phyloP scores from a whole-genome alignment of 164 flowering plant species.

The Kingdonia uniflora region DNA sequence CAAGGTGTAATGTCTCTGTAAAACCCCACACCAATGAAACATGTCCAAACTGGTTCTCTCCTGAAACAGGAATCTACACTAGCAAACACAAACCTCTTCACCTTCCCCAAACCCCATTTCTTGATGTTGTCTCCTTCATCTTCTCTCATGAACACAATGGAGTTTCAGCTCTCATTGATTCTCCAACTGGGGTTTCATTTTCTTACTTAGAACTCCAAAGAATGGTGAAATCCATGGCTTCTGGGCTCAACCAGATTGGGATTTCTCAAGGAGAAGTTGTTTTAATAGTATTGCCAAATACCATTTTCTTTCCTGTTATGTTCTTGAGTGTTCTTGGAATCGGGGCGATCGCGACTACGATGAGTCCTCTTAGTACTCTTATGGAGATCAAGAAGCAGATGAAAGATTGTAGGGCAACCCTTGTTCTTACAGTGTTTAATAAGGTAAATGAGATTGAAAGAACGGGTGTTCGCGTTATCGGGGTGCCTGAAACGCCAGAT shows the following conservation, averaged over 20 bases:
- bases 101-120: slow-evolving; percentile 42
- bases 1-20: no score
- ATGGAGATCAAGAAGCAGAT: slow-evolving; percentile 40
- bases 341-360: slow-evolving; percentile 59
- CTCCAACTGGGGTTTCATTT: slow-evolving; percentile 47
- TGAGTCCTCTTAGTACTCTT: slow-evolving; percentile 51
- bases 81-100: slow-evolving; percentile 32
- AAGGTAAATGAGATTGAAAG: slow-evolving; percentile 16
- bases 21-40: no score
- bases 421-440: slow-evolving; percentile 28
- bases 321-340: slow-evolving; percentile 40
- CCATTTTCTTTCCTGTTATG: slow-evolving; percentile 47
- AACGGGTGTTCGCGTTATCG: slow-evolving; percentile 28
- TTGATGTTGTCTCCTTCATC: slow-evolving; percentile 51
- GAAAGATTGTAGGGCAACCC: slow-evolving; percentile 17
- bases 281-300: slow-evolving; percentile 51
- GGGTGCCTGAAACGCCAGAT: slow-evolving; percentile 28
- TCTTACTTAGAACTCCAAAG: slow-evolving; percentile 37
- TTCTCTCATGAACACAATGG: slow-evolving; percentile 49
- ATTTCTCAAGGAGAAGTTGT: slow-evolving; percentile 56
- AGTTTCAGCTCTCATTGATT: slow-evolving; percentile 49
- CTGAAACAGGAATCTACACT: slow-evolving; percentile 51
- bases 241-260: slow-evolving; percentile 44
- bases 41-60: slow-evolving; percentile 29
- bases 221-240: slow-evolving; percentile 49